Percentiles rank a stretch among this genome's conserved stretches.
Conservation (phyloP, 257 asterid species). For the Pogostemon cablin region DNA sequence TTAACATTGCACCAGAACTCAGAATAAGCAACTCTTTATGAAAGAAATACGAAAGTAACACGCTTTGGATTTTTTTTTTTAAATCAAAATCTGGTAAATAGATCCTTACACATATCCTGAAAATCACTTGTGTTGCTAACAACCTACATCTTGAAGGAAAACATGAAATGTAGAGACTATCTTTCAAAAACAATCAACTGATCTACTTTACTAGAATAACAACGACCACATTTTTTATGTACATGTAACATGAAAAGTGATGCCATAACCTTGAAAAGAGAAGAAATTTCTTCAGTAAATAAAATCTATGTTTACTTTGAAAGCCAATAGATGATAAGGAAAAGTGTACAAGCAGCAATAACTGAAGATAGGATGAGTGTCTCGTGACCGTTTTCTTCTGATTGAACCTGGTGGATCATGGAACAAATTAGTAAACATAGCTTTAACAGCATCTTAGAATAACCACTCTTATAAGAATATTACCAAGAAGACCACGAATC, state of each 20-base stretch:
- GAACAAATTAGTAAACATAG: conserved; percentile 17
- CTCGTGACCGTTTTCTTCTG: conserved; percentile 78
- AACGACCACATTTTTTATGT: conserved; percentile 23
- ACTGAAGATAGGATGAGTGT: conserved; percentile 86
- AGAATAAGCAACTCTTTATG: background rate
- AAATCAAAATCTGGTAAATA: conserved; percentile 6
- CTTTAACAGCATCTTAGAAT: background rate
- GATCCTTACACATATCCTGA: background rate
- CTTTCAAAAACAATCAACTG: background rate
- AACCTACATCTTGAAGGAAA: conserved; percentile 2
- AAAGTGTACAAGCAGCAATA: conserved; percentile 90
- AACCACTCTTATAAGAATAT: conserved; percentile 18
- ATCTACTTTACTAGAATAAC: conserved; percentile 18
- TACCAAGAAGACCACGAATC: conserved; percentile 87
- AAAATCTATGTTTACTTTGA: conserved; percentile 55
- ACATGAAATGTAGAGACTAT: background rate
- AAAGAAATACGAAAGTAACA: background rate
- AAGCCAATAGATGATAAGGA: conserved; percentile 89
- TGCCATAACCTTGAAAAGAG: conserved; percentile 15
- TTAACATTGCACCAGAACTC: background rate
- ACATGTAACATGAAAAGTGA: conserved; percentile 31
- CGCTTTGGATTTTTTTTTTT: background rate
- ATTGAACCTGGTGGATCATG: conserved; percentile 64
- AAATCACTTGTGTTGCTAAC: background rate
- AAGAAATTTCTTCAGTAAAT: background rate